Evolutionary conservation across 2,329 filamentous ascomycete species (phyloP).

Genomic region (Sporothrix inflata): DNA sequence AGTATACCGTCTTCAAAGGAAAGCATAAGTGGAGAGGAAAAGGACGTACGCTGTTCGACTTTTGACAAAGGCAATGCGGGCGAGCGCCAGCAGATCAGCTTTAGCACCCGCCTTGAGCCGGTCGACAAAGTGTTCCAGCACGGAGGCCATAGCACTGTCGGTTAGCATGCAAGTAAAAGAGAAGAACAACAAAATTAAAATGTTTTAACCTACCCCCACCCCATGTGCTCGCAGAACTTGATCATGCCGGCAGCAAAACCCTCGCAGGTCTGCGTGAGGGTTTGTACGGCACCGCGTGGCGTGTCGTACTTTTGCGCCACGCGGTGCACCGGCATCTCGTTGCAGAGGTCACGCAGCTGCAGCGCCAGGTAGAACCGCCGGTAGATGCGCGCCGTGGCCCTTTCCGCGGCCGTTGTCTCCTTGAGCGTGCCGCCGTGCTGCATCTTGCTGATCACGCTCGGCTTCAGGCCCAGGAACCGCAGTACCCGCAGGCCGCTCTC

Average conservation of each 20-base stretch:
- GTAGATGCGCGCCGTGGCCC: constrained; percentile 65
- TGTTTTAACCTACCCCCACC: constrained; percentile 59
- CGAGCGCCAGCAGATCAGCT: constrained; percentile 70
- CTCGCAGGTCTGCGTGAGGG: constrained; percentile 72
- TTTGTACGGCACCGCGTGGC: constrained; percentile 72
- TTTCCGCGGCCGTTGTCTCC: constrained; percentile 64
- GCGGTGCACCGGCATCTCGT: constrained; percentile 70
- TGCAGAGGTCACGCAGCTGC: constrained; percentile 77
- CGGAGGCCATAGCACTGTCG: constrained; percentile 66
- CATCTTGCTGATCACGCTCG: constrained; percentile 68
- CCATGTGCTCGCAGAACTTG: constrained; percentile 78
- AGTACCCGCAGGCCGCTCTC: constrained; percentile 73
- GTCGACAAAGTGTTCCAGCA: constrained; percentile 76
- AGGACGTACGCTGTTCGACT: constrained; percentile 65
- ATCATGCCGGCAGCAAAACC: constrained; percentile 80
- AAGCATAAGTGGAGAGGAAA: not conserved
- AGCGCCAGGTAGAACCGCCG: constrained; percentile 74
- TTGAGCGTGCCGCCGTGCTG: constrained; percentile 68
- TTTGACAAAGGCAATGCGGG: constrained; percentile 75
- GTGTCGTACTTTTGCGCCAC: constrained; percentile 73
- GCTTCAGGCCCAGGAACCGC: constrained; percentile 68
- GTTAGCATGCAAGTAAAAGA: not conserved
- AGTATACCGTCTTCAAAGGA: not conserved
- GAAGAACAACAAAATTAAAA: not conserved
- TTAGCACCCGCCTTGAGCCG: constrained; percentile 72